These are phyloP conservation scores for Termitomyces sp. DNA, from an alignment of 768 basidiomycete species.

Conservation along the genomic window DNA sequence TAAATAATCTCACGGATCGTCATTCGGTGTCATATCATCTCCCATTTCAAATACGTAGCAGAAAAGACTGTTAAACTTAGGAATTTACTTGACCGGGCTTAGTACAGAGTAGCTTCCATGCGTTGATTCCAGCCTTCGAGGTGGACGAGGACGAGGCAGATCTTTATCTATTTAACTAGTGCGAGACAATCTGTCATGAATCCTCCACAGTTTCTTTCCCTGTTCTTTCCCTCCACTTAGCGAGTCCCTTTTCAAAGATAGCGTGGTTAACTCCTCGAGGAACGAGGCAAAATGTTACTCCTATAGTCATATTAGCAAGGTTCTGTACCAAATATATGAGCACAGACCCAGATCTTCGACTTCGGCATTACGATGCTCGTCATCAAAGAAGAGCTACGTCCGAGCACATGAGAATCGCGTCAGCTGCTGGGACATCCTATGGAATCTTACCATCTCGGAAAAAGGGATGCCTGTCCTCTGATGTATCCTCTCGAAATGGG, in stretches of 20 bases:
- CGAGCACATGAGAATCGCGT: neutral
- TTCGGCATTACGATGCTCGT: constrained; percentile 58
- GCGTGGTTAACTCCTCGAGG: constrained; percentile 51
- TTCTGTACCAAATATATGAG: neutral
- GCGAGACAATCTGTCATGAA: neutral
- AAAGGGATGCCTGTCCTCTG: constrained; percentile 72
- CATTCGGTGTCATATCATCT: neutral
- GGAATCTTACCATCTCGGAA: constrained; percentile 59
- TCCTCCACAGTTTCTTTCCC: constrained; percentile 17
- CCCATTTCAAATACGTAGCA: too few relatives aligned
- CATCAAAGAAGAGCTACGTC: constrained; percentile 63
- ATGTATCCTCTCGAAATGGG: constrained; percentile 74
- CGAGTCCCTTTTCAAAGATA: constrained; percentile 69
- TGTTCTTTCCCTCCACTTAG: constrained; percentile 56
- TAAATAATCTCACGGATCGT: neutral
- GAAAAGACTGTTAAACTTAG: neutral
- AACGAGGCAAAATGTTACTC: constrained; percentile 82
- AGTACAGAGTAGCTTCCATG: neutral
- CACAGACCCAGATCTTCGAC: constrained; percentile 53
- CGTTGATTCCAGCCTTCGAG: neutral
- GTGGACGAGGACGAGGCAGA: neutral
- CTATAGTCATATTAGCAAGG: constrained; percentile 26
- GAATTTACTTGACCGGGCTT: neutral
- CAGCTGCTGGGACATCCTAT: neutral
- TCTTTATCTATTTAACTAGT: neutral